Base-by-base conservation (phyloP, 257 asterid species). In the Cruciata laevipes region DNA sequence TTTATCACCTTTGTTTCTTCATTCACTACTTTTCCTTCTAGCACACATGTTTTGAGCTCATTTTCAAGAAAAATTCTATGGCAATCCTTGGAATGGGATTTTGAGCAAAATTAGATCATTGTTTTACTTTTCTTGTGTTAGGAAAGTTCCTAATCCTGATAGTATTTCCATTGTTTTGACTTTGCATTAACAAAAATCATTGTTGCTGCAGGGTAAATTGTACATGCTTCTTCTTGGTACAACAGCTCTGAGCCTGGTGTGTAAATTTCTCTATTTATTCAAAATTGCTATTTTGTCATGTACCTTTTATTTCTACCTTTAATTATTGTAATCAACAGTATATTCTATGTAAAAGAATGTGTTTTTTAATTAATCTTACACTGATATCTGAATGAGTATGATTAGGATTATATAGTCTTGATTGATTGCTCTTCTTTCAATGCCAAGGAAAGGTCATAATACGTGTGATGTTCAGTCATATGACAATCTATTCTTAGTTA, bases 201-300 rank as follows among this genome's bases (percentile, higher is more conserved):
- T 18, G 61, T 20, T 76, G 63, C 66, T 72, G 67, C 91, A 89
- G 94, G 94, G 90, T 63, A 86, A 82, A 79, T 40, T 86, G 74
- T 89, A 89, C 72, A 77, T 89, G 87, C 84, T 86, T 79, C 94
- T 89, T 68, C 87, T 89, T 69, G 96, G 96, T 64, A 89, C 96
- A 24, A 89, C 96, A 65, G 89, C 96, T 72, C 91, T 88, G 63
- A 88, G 96, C 81, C 80, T 88, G 89, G 96, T 88, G 76, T 44
- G 87, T 67, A 7, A 37, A 61, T 65, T 51, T 69, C 72, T 75
- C 63, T 10, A 72, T 62, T 62, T 67, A 18, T 49, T 42, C 30
- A 33, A 64, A 60, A 63, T 65, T 66, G 57, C 63, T 58, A 21
- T 69, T 18, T 70, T 59, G 49, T 44, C 44, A 69, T 49, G 47